Evolutionary conservation across 352 stramenopile genomes (phyloP).

Genomic region (Globisporangium canariense): DNA sequence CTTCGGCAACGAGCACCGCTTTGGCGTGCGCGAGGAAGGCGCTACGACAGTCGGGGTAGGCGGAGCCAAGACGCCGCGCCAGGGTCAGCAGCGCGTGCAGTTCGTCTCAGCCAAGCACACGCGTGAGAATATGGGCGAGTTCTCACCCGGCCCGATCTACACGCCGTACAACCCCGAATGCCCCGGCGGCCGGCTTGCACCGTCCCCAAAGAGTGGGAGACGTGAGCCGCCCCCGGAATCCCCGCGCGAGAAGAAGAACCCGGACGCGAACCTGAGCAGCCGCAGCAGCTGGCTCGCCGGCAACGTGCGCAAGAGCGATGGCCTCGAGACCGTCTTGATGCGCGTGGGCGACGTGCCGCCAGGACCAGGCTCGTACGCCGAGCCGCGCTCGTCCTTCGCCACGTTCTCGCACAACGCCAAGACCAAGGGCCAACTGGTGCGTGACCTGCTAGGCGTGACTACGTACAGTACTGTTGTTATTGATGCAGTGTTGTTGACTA

Average conservation of each 20-base stretch:
- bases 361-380: constrained; percentile 64
- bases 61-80: constrained; percentile 26
- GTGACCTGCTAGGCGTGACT: not conserved
- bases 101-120: constrained; percentile 75
- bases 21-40: constrained; percentile 47
- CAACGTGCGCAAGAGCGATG: constrained; percentile 70
- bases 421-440: constrained; percentile 23
- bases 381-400: constrained; percentile 66
- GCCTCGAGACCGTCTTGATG: constrained; percentile 73
- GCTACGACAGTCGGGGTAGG: not conserved
- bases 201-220: constrained; percentile 34
- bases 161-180: constrained; percentile 65
- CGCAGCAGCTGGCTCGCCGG: constrained; percentile 79
- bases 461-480: too few species aligned
- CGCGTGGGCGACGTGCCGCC: constrained; percentile 63
- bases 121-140: constrained; percentile 85
- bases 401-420: constrained; percentile 78
- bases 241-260: constrained; percentile 47
- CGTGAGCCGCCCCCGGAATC: constrained; percentile 40
- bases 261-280: constrained; percentile 72
- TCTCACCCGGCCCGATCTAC: constrained; percentile 83
- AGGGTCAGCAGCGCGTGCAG: constrained; percentile 57
- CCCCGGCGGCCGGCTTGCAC: constrained; percentile 57
- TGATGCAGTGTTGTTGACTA: not conserved
- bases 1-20: constrained; percentile 77